These are phyloP conservation scores for Podospora anserina DNA, from an alignment of 495 filamentous ascomycete genomes.

Conservation along the genomic window DNA sequence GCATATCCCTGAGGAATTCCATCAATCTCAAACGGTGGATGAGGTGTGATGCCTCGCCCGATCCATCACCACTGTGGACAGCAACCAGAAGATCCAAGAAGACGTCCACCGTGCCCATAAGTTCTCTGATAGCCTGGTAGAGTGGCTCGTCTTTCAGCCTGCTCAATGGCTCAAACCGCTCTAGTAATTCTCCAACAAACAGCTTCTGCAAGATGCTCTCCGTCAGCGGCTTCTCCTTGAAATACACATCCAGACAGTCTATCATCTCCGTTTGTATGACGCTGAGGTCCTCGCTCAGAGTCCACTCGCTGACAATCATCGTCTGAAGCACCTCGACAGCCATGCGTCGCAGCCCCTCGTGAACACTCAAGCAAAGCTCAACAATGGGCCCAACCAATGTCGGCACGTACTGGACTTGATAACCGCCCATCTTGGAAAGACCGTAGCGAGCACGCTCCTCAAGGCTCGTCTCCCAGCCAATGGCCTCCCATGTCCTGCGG, in stretches of 20 bases:
- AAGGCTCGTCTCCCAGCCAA: conserved; percentile 87
- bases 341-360: conserved; percentile 83
- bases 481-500: conserved; percentile 84
- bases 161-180: conserved; percentile 71
- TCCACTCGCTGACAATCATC: conserved; percentile 99
- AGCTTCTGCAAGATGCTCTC: conserved; percentile 89
- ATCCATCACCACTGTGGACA: conserved; percentile 78
- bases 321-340: conserved; percentile 91
- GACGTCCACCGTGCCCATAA: conserved; percentile 82
- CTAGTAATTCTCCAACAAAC: conserved; percentile 81
- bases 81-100: conserved; percentile 88
- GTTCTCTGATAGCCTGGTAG: conserved; percentile 68
- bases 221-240: conserved; percentile 81
- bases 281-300: conserved; percentile 85
- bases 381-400: conserved; percentile 87
- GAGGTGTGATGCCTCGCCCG: conserved; percentile 70
- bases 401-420: conserved; percentile 97
- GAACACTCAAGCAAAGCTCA: conserved; percentile 90
- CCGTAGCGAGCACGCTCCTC: conserved; percentile 73
- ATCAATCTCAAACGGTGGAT: conserved; percentile 87
- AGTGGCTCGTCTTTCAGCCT: conserved; percentile 66
- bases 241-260: conserved; percentile 86
- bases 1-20: conserved; percentile 96
- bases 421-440: conserved; percentile 82
- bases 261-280: conserved; percentile 96